A percentile compares a stretch with the other conserved stretches of the same genome.
Evolutionary conservation across 2,329 filamentous ascomycete species (phyloP).

Genomic region (Trichoderma gracile): DNA sequence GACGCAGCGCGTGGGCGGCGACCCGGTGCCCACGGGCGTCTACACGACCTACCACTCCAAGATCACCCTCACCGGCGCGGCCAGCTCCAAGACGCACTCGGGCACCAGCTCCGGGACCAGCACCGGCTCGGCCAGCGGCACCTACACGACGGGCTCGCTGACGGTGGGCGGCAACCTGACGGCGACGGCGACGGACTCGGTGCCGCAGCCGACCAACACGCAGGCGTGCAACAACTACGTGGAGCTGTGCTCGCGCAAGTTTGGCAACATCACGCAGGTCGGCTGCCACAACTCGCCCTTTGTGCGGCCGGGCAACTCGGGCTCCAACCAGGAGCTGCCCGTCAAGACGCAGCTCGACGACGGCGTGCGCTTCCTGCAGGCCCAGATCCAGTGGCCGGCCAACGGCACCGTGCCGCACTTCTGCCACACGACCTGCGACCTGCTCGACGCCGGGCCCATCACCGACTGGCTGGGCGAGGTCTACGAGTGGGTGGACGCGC

Average conservation of each 20-base stretch:
- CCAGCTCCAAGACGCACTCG: constrained; percentile 13
- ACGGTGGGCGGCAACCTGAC: constrained; percentile 43
- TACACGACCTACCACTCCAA: constrained; percentile 49
- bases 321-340: constrained; percentile 69
- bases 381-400: constrained; percentile 60
- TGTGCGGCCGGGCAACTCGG: constrained; percentile 66
- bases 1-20: constrained; percentile 42
- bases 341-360: constrained; percentile 76
- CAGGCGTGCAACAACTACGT: constrained; percentile 77
- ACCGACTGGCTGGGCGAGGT: constrained; percentile 71
- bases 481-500: constrained; percentile 67
- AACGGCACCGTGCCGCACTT: constrained; percentile 63
- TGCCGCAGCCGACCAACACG: constrained; percentile 62
- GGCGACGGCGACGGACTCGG: constrained; percentile 40
- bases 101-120: constrained; percentile 16
- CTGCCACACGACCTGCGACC: constrained; percentile 81
- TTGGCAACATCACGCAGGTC: constrained; percentile 79
- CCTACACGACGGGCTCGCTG: constrained; percentile 46
- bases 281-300: constrained; percentile 83
- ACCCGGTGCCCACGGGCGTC: constrained; percentile 44
- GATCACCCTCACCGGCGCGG: constrained; percentile 43
- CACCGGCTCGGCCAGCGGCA: constrained; percentile 33
- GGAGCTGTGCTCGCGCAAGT: constrained; percentile 74
- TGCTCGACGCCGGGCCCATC: constrained; percentile 79
- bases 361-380: constrained; percentile 66